A percentile compares a stretch with the other conserved stretches of the same genome.
phyloP scores from a whole-genome alignment of 352 stramenopile species.

The Phytophthora sojae region DNA sequence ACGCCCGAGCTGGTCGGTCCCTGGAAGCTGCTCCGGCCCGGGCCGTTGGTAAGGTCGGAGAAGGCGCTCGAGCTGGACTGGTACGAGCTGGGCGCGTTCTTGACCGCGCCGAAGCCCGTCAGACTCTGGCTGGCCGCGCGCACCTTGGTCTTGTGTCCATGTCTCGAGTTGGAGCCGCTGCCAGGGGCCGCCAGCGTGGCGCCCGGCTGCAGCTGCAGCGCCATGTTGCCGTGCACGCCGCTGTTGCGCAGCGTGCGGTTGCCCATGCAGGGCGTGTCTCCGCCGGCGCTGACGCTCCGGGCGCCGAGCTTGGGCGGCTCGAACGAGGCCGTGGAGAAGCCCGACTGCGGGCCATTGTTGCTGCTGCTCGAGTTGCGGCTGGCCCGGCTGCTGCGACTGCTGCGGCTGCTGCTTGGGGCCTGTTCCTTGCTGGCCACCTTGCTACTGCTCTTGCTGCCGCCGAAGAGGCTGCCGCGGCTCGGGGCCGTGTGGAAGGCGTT shows the following conservation, averaged over 20 bases:
- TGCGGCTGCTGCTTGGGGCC: not conserved
- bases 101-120: constrained; percentile 26
- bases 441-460: constrained; percentile 1
- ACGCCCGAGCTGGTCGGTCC: constrained; percentile 4
- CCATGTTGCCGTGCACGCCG: constrained; percentile 38
- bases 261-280: constrained; percentile 27
- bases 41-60: constrained; percentile 12
- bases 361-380: constrained; percentile 12
- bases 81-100: constrained; percentile 25
- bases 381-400: constrained; percentile 12
- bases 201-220: constrained; percentile 24
- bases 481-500: constrained; percentile 31
- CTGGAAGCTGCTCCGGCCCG: not conserved
- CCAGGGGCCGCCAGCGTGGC: constrained; percentile 7
- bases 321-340: constrained; percentile 39
- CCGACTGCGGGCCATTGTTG: constrained; percentile 5
- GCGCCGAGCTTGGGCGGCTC: constrained; percentile 39
- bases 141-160: constrained; percentile 23
- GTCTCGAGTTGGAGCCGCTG: constrained; percentile 6
- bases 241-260: constrained; percentile 32
- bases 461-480: constrained; percentile 35
- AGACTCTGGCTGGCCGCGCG: constrained; percentile 27
- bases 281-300: constrained; percentile 41
- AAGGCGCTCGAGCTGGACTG: constrained; percentile 33
- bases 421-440: constrained; percentile 18